phyloP scores from a whole-genome alignment of 306 rosid genomes.

The Rubus idaeus region DNA sequence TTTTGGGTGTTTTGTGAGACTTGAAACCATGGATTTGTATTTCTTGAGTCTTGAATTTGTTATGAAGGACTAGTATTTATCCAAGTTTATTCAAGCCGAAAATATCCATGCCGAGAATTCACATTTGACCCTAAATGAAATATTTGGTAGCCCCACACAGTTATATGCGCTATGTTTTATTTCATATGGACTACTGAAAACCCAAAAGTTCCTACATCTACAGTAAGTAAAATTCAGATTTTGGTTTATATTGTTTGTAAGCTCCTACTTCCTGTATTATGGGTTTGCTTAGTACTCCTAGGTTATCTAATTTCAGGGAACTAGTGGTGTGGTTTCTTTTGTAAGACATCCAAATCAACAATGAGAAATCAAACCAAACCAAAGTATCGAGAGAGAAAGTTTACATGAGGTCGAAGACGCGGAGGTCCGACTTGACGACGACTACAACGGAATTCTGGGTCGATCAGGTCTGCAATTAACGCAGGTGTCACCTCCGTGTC shows the following conservation, averaged over 20 bases:
- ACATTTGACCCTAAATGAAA: too few species aligned
- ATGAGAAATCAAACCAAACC: background rate
- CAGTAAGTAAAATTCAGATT: background rate
- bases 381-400: background rate
- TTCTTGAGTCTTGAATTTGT: too few species aligned
- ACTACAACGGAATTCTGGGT: constrained; percentile 53
- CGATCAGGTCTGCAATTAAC: constrained; percentile 66
- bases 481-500: constrained; percentile 84
- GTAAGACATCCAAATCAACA: background rate
- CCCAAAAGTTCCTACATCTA: background rate
- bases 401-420: constrained; percentile 76
- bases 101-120: too few species aligned
- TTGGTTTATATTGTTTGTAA: background rate
- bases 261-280: background rate
- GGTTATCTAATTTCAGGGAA: background rate
- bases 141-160: too few species aligned
- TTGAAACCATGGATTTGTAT: too few species aligned
- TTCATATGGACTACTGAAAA: background rate
- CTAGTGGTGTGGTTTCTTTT: background rate
- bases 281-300: background rate
- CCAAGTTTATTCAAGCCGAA: too few species aligned
- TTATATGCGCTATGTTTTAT: too few species aligned
- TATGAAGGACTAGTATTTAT: too few species aligned
- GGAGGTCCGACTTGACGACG: constrained; percentile 78
- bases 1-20: too few species aligned